A percentile compares a stretch with the other conserved stretches of the same genome.
Evolutionary conservation across 805 yeast species (phyloP).

Genomic region (Metschnikowia matae): DNA sequence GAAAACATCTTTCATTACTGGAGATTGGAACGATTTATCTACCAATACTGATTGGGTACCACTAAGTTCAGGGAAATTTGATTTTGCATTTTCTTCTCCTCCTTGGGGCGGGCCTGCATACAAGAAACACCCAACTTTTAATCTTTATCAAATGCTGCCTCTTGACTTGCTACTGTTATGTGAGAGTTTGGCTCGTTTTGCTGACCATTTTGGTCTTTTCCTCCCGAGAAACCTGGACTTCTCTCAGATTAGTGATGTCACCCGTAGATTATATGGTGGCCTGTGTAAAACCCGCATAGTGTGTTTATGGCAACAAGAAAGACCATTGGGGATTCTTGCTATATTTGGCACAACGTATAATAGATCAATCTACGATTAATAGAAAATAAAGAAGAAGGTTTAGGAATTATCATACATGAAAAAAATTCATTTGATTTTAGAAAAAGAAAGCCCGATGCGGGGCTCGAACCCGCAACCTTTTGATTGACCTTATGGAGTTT

Average conservation of each 20-base stretch:
- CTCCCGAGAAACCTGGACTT: slow-evolving; percentile 60
- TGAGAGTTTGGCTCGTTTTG: slow-evolving; percentile 35
- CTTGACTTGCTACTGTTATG: slow-evolving; percentile 45
- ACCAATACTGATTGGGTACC: slow-evolving; percentile 33
- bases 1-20: slow-evolving; percentile 45
- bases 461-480: slow-evolving; percentile 19
- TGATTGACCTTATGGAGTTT: slow-evolving; percentile 14
- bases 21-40: slow-evolving; percentile 45
- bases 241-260: slow-evolving; percentile 46
- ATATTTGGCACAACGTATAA: slow-evolving; percentile 13
- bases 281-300: slow-evolving; percentile 12
- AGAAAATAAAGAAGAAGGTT: too few relatives aligned
- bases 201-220: slow-evolving; percentile 52
- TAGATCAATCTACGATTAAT: background rate
- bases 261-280: slow-evolving; percentile 32
- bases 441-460: slow-evolving; percentile 17
- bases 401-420: too few relatives aligned
- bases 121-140: slow-evolving; percentile 34
- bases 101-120: slow-evolving; percentile 87
- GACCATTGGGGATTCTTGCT: slow-evolving; percentile 15
- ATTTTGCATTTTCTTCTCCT: slow-evolving; percentile 69
- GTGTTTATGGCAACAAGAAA: slow-evolving; percentile 15
- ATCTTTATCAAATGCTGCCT: slow-evolving; percentile 45
- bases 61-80: slow-evolving; percentile 29
- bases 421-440: background rate